phyloP scores from a whole-genome alignment of 1,284 basidiomycete genomes.

The Neonothopanus nambi region DNA sequence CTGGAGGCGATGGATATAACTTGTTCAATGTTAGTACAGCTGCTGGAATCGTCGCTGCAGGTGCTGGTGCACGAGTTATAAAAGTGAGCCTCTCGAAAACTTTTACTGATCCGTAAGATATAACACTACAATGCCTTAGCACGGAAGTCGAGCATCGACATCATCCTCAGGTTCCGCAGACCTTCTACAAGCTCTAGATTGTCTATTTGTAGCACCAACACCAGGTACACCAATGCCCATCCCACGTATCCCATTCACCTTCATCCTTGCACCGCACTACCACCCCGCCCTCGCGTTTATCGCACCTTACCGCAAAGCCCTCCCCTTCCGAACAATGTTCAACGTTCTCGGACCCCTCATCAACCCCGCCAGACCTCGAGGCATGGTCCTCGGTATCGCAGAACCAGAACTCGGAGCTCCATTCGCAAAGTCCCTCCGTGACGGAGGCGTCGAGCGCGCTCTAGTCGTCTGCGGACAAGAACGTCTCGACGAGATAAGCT shows the following conservation, averaged over 20 bases:
- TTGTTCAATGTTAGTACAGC: constrained; percentile 98
- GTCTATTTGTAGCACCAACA: constrained; percentile 75
- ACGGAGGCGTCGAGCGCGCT: constrained; percentile 77
- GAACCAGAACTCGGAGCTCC: constrained; percentile 80
- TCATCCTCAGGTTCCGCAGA: constrained; percentile 97
- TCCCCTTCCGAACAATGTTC: constrained; percentile 97
- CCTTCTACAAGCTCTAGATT: constrained; percentile 84
- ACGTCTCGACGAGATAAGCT: constrained; percentile 92
- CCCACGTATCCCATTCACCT: constrained; percentile 16
- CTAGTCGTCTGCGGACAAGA: constrained; percentile 95
- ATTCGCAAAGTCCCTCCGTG: constrained; percentile 77
- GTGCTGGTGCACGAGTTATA: constrained; percentile 90
- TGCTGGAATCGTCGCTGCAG: constrained; percentile 94
- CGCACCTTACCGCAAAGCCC: constrained; percentile 81
- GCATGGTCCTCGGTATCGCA: constrained; percentile 92
- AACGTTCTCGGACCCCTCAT: constrained; percentile 95
- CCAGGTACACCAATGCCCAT: constrained; percentile 11
- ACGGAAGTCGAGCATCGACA: constrained; percentile 94
- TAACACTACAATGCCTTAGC: constrained; percentile 46
- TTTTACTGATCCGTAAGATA: constrained; percentile 8
- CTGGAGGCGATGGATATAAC: constrained; percentile 93
- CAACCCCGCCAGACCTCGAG: constrained; percentile 85
- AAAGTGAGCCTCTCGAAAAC: constrained; percentile 61
- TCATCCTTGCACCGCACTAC: constrained; percentile 18
- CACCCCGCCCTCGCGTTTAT: constrained; percentile 68